phyloP scores from a whole-genome alignment of 176 grass and related monocot species.

The Hsuehochloa calcarea region DNA sequence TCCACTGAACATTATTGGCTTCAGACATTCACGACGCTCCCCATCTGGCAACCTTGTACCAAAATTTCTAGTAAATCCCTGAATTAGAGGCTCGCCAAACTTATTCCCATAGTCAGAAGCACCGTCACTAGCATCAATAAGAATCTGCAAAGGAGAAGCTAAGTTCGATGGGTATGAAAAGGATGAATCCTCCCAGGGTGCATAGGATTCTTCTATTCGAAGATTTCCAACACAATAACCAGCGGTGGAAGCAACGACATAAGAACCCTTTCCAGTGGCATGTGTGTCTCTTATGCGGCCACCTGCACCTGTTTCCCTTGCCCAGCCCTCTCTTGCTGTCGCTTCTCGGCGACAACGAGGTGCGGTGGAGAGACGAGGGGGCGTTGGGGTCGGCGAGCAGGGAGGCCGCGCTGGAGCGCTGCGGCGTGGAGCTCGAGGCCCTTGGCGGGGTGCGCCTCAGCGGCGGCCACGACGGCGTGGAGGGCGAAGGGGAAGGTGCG shows the following conservation, averaged over 20 bases:
- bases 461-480: too few species aligned
- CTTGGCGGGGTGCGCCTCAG: too few species aligned
- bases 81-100: conserved; percentile 85
- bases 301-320: conserved; percentile 78
- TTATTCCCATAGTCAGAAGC: conserved; percentile 90
- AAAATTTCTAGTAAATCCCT: conserved; percentile 72
- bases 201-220: conserved; percentile 51
- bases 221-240: conserved; percentile 89
- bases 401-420: too few species aligned
- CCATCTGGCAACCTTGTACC: conserved; percentile 45
- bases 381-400: too few species aligned
- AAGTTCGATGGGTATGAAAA: conserved; percentile 48
- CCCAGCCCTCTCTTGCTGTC: too few species aligned
- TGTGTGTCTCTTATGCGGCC: conserved; percentile 87
- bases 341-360: too few species aligned
- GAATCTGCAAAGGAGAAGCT: conserved; percentile 74
- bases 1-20: conserved; percentile 89
- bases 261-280: conserved; percentile 77
- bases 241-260: conserved; percentile 72
- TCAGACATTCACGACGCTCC: conserved; percentile 64
- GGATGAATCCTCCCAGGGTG: conserved; percentile 74
- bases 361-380: too few species aligned
- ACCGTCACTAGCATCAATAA: conserved; percentile 67
- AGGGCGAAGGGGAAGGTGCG: too few species aligned
- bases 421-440: too few species aligned